Conservation (phyloP, 371 early-diverging fungal species). For the Blastocladiella emersonii region DNA sequence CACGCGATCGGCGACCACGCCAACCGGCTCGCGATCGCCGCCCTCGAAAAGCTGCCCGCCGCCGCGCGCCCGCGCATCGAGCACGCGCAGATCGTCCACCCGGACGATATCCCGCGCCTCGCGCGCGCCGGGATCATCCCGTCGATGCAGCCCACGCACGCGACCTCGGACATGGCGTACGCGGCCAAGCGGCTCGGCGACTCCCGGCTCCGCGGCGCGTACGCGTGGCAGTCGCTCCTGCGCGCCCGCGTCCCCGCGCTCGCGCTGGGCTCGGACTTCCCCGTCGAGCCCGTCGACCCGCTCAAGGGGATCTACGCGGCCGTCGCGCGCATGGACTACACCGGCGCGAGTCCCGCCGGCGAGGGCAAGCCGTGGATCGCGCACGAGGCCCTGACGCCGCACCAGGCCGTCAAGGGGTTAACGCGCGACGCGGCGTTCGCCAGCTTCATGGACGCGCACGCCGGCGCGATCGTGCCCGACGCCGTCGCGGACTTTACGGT, state of each 20-base stretch:
- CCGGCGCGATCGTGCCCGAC: background rate
- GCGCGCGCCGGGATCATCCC: conserved; percentile 22
- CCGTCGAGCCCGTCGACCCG: conserved; percentile 27
- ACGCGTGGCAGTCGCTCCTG: conserved; percentile 22
- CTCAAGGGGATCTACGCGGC: conserved; percentile 30
- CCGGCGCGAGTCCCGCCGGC: background rate
- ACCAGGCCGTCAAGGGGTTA: conserved; percentile 3
- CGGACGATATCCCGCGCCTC: conserved; percentile 20
- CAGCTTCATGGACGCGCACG: background rate
- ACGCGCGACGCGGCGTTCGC: conserved; percentile 1
- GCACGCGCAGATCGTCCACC: conserved; percentile 25
- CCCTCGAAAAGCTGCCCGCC: conserved; percentile 14
- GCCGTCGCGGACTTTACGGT: background rate
- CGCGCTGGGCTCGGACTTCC: conserved; percentile 29
- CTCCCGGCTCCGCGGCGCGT: conserved; percentile 16
- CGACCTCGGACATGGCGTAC: conserved; percentile 29
- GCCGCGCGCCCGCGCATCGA: conserved; percentile 20
- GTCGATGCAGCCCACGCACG: conserved; percentile 34
- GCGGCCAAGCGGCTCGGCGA: conserved; percentile 21
- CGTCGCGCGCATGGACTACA: conserved; percentile 16
- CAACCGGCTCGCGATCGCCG: conserved; percentile 20
- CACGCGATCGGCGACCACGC: conserved; percentile 32
- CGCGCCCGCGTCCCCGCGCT: conserved; percentile 17
- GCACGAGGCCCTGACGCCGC: background rate
- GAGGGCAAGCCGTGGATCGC: background rate